phyloP scores from a whole-genome alignment of 345 rosid species.

The Rubroshorea leprosula region DNA sequence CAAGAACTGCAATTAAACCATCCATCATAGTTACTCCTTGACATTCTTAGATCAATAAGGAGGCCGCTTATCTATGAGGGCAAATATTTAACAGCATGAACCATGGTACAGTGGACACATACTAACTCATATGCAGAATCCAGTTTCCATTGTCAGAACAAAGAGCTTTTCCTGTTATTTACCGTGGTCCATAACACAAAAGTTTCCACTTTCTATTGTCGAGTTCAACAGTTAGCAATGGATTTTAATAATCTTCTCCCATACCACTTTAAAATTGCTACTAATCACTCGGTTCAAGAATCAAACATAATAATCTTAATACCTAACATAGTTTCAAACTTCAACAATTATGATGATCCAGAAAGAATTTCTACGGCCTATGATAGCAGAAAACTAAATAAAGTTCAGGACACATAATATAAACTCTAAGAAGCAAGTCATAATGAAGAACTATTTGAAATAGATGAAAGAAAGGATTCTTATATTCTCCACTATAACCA shows the following conservation, averaged over 20 bases:
- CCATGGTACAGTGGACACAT: neutral
- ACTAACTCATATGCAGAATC: neutral
- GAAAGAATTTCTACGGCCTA: neutral
- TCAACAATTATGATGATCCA: neutral
- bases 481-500: slow-evolving; percentile 43
- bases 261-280: neutral
- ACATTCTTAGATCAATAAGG: too few relatives aligned
- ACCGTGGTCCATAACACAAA: too few relatives aligned
- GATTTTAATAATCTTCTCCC: neutral
- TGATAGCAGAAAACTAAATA: slow-evolving; percentile 5
- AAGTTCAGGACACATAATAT: slow-evolving; percentile 5
- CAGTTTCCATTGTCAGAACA: neutral
- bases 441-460: slow-evolving; percentile 18
- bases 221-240: too few relatives aligned
- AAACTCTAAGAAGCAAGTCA: slow-evolving; percentile 15
- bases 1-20: neutral
- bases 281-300: neutral
- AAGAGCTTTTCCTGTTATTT: too few relatives aligned
- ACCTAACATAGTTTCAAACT: neutral
- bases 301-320: neutral
- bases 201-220: too few relatives aligned
- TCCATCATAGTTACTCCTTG: too few relatives aligned
- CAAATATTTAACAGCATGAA: neutral
- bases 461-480: slow-evolving; percentile 27
- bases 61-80: too few relatives aligned